Conservation (phyloP, 768 basidiomycete genomes). For the Mycena sanguinolenta region DNA sequence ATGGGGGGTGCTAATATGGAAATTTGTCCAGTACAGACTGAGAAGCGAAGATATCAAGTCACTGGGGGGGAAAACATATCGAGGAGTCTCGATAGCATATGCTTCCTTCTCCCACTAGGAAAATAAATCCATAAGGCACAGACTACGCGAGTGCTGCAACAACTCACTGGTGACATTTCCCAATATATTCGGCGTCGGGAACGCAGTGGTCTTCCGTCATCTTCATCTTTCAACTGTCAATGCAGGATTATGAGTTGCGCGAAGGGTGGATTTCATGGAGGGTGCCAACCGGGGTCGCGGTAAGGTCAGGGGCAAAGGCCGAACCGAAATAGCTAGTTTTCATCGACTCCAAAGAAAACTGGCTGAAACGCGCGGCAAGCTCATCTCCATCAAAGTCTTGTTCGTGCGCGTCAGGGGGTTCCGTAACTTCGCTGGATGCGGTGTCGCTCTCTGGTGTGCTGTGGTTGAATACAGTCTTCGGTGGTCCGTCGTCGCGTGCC, state of each 20-base stretch:
- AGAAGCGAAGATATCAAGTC: slow-evolving; percentile 58
- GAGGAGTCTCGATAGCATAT: slow-evolving; percentile 4
- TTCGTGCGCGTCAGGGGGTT: slow-evolving; percentile 2
- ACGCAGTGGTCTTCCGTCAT: background rate
- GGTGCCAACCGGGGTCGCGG: slow-evolving; percentile 21
- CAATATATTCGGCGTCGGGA: slow-evolving; percentile 16
- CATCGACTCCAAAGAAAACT: slow-evolving; percentile 4
- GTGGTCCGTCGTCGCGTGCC: background rate
- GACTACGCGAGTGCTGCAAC: background rate
- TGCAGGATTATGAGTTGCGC: background rate
- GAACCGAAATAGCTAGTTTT: slow-evolving; percentile 15
- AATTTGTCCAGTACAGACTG: slow-evolving; percentile 61
- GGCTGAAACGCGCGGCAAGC: slow-evolving; percentile 19
- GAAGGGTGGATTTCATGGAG: too few relatives aligned
- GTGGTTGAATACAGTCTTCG: slow-evolving; percentile 10
- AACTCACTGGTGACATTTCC: slow-evolving; percentile 23
- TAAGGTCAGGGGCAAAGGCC: slow-evolving; percentile 18
- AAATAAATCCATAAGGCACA: background rate
- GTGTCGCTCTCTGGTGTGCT: slow-evolving; percentile 15
- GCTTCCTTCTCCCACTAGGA: slow-evolving; percentile 33
- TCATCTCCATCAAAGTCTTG: slow-evolving; percentile 8
- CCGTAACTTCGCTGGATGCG: background rate
- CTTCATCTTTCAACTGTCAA: slow-evolving; percentile 22
- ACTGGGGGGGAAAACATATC: slow-evolving; percentile 45
- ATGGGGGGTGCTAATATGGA: slow-evolving; percentile 60